Percentiles rank a stretch among this genome's conserved stretches.
Evolutionary conservation across 2,329 filamentous ascomycete genomes (phyloP).

Genomic region (Helotiales sp.): DNA sequence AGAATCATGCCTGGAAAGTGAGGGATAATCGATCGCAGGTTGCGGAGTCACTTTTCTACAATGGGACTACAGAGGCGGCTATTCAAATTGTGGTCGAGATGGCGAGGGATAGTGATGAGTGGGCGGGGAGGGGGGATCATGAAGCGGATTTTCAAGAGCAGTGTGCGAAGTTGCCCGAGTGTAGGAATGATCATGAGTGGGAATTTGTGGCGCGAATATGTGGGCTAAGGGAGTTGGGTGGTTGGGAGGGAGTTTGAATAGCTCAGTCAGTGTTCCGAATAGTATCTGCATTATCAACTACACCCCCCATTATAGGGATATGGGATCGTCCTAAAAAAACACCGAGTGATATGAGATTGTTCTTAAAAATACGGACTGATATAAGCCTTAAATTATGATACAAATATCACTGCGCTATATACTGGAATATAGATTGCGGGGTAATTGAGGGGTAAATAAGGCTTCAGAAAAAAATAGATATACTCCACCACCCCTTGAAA

Average conservation of each 20-base stretch:
- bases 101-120: slow-evolving; percentile 2
- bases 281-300: no score
- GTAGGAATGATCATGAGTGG: slow-evolving; percentile 8
- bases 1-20: not conserved
- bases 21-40: not conserved
- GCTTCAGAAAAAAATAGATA: no score
- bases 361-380: no score
- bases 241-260: not conserved
- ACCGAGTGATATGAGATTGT: no score
- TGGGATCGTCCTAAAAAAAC: no score
- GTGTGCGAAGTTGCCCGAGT: not conserved
- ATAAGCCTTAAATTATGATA: no score
- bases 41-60: not conserved
- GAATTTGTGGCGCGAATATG: not conserved
- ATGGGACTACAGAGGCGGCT: not conserved
- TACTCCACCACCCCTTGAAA: no score
- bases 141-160: not conserved
- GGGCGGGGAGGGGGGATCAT: not conserved
- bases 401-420: no score
- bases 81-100: not conserved
- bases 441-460: no score
- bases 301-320: no score
- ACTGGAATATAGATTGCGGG: no score
- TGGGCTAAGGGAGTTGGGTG: not conserved
- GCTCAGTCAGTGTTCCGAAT: no score